phyloP scores from a whole-genome alignment of 2,329 filamentous ascomycete genomes.

The Curvularia sp. region DNA sequence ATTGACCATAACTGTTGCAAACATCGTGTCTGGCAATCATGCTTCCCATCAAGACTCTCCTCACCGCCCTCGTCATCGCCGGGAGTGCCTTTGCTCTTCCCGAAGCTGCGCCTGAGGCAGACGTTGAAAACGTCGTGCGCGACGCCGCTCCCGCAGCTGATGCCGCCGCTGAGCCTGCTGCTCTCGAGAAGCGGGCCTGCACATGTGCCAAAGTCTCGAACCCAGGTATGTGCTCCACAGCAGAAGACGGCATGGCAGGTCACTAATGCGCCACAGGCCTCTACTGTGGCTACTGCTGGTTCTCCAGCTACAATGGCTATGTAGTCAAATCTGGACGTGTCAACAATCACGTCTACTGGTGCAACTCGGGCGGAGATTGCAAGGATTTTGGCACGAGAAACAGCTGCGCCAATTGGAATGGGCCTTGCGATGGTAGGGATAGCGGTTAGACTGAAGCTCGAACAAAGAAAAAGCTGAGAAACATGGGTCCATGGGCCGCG shows the following conservation, averaged over 20 bases:
- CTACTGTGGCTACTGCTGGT: constrained; percentile 8
- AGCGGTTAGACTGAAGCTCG: not conserved
- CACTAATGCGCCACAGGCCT: not conserved
- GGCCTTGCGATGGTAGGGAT: constrained; percentile 9
- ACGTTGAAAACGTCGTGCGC: constrained; percentile 1
- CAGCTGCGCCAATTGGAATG: not conserved
- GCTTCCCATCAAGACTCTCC: constrained; percentile 11
- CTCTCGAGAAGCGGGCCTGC: constrained; percentile 11
- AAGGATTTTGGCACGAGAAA: constrained; percentile 4
- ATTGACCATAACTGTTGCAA: not conserved
- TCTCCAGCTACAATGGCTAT: not conserved
- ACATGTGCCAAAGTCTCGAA: constrained; percentile 10
- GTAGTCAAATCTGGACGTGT: not conserved
- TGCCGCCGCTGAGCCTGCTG: not conserved
- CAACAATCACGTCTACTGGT: constrained; percentile 11
- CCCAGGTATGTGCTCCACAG: constrained; percentile 5
- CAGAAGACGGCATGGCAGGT: not conserved
- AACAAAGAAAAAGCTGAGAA: not conserved
- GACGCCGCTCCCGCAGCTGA: not conserved
- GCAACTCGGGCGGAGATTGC: constrained; percentile 13
- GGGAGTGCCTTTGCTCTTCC: constrained; percentile 5
- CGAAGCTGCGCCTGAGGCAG: not conserved
- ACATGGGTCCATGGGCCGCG: not conserved
- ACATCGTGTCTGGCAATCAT: constrained; percentile 1
- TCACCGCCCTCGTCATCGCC: constrained; percentile 8